Base-by-base conservation (phyloP, 2,329 filamentous ascomycete species). In the Diaporthe longicolla region DNA sequence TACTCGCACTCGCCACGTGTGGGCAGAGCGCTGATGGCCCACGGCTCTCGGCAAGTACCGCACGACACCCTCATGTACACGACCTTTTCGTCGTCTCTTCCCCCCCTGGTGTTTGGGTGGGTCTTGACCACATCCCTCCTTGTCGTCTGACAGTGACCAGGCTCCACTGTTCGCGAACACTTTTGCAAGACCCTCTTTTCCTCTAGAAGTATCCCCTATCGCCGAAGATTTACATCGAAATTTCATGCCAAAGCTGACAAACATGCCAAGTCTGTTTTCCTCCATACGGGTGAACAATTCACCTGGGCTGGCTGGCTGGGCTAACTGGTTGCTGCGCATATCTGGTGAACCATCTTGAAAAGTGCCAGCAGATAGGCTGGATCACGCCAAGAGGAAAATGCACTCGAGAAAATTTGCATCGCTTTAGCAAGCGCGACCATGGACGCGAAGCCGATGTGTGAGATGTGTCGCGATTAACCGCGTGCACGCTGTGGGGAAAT, bases 381-480 rank as follows among this genome's bases (percentile, higher is more conserved):
- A 8, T 4, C 48, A 54, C 17, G n/a, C 32, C 10, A 21, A 15
- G 8, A n/a, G 29, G 21, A 24, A 40, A 19, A 3, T 40, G 24
- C 7, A 54, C 26, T 65, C 15, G 15, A 37, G 26, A 9, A 68
- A 40, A 40, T 52, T 26, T 37, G 54, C 17, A 21, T 37, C 21
- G 13, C 15, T 9, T 17, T 26, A 29, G 32, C 21, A 52, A 66
- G 45, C 63, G 63, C 63, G 63, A 66, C 32, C 29, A 66, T 66
- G 3, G 19, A 15, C 63, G 63, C 63, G 63, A 66, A 66, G 63
- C 63, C 63, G 63, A 66, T 13, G 15, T 19, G 26, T 66, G 63
- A 37, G 29, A 54, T 54, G 15, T 21, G 45, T 68, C 63, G 63
- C 48, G 63, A 68, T 37, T 68, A 54, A 68, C 21, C 63, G 63